Base-by-base conservation (phyloP, 352 stramenopile species). In the Nothophytophthora sp. region DNA sequence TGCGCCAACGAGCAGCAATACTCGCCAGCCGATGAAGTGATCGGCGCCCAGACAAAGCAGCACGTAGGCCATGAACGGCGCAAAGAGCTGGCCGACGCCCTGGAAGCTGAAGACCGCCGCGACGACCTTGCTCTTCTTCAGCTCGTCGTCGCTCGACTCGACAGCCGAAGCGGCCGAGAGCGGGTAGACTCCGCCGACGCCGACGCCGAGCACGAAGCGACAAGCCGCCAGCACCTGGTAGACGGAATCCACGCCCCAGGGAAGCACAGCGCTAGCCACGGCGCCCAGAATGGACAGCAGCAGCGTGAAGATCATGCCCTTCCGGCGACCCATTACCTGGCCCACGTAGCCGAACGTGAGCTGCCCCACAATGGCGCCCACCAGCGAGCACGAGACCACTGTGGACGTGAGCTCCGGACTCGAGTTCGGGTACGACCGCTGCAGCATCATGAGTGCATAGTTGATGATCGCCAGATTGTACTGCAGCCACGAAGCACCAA, bases 401-500 rank as follows among this genome's bases (percentile, higher is more conserved):
- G 70, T 75, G 5, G 82, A 91, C 20, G 77, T 79, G 22, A 88
- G 37, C 30, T 70, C 69, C 5, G 80, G 63, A 41, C 60, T 81
- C 18, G 68, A 81, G 15, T 75, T 56, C 1, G 73, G 76, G 39
- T 81, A 85, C 52, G 68, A 77, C 41, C 67, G 55, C 24, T 72
- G 39, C 41, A 81, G 55, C 61, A 91, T 76, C 52, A 90, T 74
- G 8, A 82, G 40, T 27, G 81, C 72, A 44, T 83, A 81, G 54
- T 86, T 88, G 60, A 88, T 87, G 24, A 92, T 74, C 2, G 78
- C 78, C 29, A 92, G 56, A 56, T 92, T 92, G 55, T 92, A 92
- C 75, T 89, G 42, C 41, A 37, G 34, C 30, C 37, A 6, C 0
- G 15, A 23, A 4, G n/a, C 25, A 16, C 40, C 46, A 41, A 13